Evolutionary conservation across 805 yeast genomes (phyloP).

Genomic region (Candida railenensis): DNA sequence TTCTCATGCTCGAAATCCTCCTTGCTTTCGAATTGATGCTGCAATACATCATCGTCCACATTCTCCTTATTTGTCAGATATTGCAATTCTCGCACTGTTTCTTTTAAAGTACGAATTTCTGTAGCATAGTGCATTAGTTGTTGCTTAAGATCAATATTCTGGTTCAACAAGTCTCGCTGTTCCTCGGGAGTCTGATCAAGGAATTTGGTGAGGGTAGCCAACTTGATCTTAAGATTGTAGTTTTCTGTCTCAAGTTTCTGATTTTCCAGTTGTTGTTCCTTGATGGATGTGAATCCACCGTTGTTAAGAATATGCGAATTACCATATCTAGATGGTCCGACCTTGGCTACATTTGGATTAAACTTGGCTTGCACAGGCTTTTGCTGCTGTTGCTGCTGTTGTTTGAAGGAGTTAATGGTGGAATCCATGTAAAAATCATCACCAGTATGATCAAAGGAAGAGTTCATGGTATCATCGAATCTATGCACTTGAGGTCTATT

Average conservation of each 20-base stretch:
- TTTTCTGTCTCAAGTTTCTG: constrained; percentile 39
- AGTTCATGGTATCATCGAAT: constrained; percentile 5
- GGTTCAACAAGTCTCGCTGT: constrained; percentile 33
- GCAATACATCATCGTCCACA: constrained; percentile 31
- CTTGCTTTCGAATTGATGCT: constrained; percentile 7
- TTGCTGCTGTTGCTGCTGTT: constrained; percentile 7
- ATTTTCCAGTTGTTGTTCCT: constrained; percentile 19
- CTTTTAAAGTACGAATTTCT: constrained; percentile 12
- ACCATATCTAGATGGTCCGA: not conserved
- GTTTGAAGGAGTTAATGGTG: constrained; percentile 9
- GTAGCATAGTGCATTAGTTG: constrained; percentile 17
- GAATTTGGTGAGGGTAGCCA: constrained; percentile 39
- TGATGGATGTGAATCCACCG: constrained; percentile 15
- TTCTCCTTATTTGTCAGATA: constrained; percentile 12
- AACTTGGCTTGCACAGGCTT: constrained; percentile 1
- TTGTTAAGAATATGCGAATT: constrained; percentile 9
- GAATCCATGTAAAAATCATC: constrained; percentile 16
- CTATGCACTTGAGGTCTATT: no score
- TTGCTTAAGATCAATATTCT: constrained; percentile 35
- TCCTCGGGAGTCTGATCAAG: constrained; percentile 44
- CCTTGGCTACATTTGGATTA: not conserved
- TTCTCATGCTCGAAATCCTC: not conserved
- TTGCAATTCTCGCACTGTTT: constrained; percentile 8
- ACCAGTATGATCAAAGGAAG: constrained; percentile 10
- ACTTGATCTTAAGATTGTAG: constrained; percentile 42